These are phyloP conservation scores for Allomyces macrogynus DNA, from an alignment of 192 early-diverging fungal species.

Conservation along the genomic window DNA sequence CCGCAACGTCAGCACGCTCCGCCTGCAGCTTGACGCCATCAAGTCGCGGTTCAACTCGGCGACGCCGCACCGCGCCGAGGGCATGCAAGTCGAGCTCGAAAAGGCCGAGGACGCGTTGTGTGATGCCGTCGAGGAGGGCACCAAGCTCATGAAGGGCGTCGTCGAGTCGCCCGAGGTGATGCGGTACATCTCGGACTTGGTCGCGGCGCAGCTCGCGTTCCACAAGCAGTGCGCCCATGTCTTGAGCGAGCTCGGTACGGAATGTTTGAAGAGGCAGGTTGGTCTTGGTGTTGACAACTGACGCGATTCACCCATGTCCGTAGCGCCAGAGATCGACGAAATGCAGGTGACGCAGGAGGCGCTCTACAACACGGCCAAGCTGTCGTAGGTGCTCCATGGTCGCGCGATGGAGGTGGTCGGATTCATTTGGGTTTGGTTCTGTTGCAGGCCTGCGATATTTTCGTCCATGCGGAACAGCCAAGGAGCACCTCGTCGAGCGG, in stretches of 20 bases:
- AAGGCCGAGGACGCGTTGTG: slow-evolving; percentile 89
- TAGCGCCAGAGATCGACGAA: slow-evolving; percentile 82
- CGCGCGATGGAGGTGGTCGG: too few relatives aligned
- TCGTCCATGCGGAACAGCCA: too few relatives aligned
- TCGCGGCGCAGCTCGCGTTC: slow-evolving; percentile 65
- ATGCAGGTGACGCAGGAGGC: slow-evolving; percentile 85
- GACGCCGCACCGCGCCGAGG: slow-evolving; percentile 47
- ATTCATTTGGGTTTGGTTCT: too few relatives aligned
- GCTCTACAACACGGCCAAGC: slow-evolving; percentile 22
- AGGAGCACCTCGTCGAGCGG: too few relatives aligned
- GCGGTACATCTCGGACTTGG: slow-evolving; percentile 62
- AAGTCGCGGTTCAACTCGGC: slow-evolving; percentile 58
- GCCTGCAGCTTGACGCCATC: slow-evolving; percentile 70
- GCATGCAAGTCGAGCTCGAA: slow-evolving; percentile 62
- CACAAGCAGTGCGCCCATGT: slow-evolving; percentile 61
- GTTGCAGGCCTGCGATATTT: too few relatives aligned
- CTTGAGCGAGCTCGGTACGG: slow-evolving; percentile 30
- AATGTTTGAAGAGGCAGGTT: too few relatives aligned
- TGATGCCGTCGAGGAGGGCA: slow-evolving; percentile 83
- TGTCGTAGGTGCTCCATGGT: not conserved
- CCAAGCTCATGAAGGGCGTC: slow-evolving; percentile 78
- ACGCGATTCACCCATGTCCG: not conserved
- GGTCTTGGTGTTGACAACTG: too few relatives aligned
- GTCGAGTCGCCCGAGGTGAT: slow-evolving; percentile 71
- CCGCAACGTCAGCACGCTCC: slow-evolving; percentile 56